A percentile compares a stretch with the other conserved stretches of the same genome.
Conservation (phyloP, 192 early-diverging fungal genomes). For the Chytriomyces confervae region DNA sequence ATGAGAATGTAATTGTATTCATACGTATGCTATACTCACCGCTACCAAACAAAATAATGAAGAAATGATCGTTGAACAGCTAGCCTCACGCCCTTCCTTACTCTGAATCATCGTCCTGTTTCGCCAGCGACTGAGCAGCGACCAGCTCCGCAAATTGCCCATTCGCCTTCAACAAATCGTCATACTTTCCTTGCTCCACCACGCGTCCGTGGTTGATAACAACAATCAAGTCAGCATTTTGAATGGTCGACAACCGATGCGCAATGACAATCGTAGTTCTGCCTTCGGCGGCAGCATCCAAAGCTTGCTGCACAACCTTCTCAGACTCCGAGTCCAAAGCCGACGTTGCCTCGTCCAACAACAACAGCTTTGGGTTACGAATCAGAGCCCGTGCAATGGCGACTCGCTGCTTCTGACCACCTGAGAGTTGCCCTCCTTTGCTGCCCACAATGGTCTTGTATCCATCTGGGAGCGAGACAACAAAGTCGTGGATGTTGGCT, state of each 20-base stretch:
- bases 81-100: too few relatives aligned
- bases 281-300: conserved; percentile 73
- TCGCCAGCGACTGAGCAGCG: conserved; percentile 66
- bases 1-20: too few relatives aligned
- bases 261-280: conserved; percentile 79
- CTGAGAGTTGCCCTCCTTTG: conserved; percentile 55
- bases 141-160: conserved; percentile 71
- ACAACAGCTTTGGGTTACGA: conserved; percentile 55
- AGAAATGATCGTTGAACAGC: too few relatives aligned
- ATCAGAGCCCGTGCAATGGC: conserved; percentile 71
- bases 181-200: conserved; percentile 73
- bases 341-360: conserved; percentile 86
- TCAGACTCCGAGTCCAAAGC: conserved; percentile 85
- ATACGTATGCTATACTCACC: too few relatives aligned
- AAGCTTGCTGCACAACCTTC: conserved; percentile 77
- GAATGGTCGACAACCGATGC: conserved; percentile 84
- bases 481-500: conserved; percentile 77
- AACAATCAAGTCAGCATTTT: conserved; percentile 76
- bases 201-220: conserved; percentile 70
- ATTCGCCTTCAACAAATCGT: conserved; percentile 60
- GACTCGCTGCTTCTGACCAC: conserved; percentile 56
- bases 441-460: conserved; percentile 68
- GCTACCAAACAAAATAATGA: too few relatives aligned
- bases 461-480: conserved; percentile 59
- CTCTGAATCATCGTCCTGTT: not conserved